Evolutionary conservation across 192 early-diverging fungal species (phyloP).

Genomic region (Linnemannia zychae): DNA sequence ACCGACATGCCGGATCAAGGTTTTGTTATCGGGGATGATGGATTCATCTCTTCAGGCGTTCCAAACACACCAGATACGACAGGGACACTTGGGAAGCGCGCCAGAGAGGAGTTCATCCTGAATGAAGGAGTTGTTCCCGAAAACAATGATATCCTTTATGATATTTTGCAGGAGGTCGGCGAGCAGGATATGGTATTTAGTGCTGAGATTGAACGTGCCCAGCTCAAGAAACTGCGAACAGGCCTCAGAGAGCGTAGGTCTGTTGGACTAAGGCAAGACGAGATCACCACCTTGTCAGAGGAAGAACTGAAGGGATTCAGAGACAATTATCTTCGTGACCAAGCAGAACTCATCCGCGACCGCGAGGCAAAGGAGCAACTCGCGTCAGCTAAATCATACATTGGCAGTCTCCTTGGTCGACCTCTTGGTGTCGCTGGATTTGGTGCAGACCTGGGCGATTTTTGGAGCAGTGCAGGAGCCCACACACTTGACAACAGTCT

Average conservation of each 20-base stretch:
- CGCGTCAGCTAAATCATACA: background rate
- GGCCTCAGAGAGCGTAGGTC: background rate
- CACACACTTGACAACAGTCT: background rate
- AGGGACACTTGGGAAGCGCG: conserved; percentile 10
- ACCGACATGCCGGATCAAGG: conserved; percentile 15
- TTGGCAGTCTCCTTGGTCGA: conserved; percentile 8
- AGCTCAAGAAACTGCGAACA: background rate
- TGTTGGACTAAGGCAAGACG: conserved; percentile 4
- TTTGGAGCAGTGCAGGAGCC: conserved; percentile 20
- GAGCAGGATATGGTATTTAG: background rate
- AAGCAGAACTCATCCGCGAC: conserved; percentile 15
- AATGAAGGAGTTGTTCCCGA: background rate
- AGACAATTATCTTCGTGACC: conserved; percentile 8
- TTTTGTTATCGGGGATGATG: background rate
- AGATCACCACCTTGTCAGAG: conserved; percentile 15
- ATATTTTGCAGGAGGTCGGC: background rate
- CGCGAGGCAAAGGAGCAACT: conserved; percentile 3
- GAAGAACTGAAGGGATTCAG: background rate
- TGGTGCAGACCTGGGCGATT: conserved; percentile 10
- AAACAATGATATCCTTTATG: background rate
- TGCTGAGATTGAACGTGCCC: background rate
- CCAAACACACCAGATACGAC: background rate
- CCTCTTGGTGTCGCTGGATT: conserved; percentile 9
- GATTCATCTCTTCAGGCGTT: background rate
- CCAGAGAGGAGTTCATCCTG: background rate